phyloP scores from a whole-genome alignment of 2,329 filamentous ascomycete species.

The Neobulgaria alba region DNA sequence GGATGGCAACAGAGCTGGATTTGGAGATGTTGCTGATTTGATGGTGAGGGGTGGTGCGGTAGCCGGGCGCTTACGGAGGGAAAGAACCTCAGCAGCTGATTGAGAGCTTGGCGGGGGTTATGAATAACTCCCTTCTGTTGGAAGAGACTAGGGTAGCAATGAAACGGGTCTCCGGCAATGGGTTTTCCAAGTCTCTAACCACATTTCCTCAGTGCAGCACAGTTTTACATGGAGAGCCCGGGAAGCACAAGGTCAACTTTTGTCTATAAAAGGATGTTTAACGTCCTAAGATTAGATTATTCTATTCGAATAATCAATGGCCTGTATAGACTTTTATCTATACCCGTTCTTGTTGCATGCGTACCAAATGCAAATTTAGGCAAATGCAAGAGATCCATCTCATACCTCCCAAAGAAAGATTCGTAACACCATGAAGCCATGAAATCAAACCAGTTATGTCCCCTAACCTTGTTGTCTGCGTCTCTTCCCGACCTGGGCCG shows the following conservation, averaged over 20 bases:
- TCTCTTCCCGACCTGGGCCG: constrained; percentile 97
- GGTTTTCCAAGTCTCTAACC: no score
- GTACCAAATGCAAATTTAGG: constrained; percentile 1
- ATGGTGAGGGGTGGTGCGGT: background rate
- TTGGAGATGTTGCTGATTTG: background rate
- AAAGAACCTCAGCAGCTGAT: no score
- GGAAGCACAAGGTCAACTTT: no score
- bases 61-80: constrained; percentile 19
- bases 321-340: constrained; percentile 1
- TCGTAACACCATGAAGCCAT: background rate
- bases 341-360: background rate
- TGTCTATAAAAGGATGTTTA: background rate
- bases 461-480: constrained; percentile 81
- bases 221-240: no score
- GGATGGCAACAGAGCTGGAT: constrained; percentile 1
- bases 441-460: constrained; percentile 11
- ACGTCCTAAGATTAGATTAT: background rate
- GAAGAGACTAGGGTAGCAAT: background rate
- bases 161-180: no score
- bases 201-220: no score
- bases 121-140: background rate
- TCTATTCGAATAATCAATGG: background rate
- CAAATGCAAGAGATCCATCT: constrained; percentile 4
- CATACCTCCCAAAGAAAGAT: constrained; percentile 2
- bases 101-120: constrained; percentile 6